phyloP scores from a whole-genome alignment of 1,284 basidiomycete genomes.

The Ustilago sp. region DNA sequence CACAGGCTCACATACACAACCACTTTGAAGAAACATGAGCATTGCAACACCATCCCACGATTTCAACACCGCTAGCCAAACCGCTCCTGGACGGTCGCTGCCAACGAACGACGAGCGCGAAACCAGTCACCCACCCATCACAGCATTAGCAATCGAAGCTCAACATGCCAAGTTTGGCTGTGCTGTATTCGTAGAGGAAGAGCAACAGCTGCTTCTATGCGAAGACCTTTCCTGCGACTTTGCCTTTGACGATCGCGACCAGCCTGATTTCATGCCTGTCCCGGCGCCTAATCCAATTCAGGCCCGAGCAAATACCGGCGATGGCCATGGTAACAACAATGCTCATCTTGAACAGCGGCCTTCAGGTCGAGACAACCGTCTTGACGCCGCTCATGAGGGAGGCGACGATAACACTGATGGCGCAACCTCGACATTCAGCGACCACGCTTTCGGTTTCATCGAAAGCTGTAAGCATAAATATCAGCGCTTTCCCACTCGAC shows the following conservation, averaged over 20 bases:
- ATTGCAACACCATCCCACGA: slow-evolving; percentile 8
- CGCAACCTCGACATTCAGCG: slow-evolving; percentile 1
- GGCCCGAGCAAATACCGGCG: neutral
- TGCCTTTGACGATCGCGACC: slow-evolving; percentile 12
- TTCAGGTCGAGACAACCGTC: neutral
- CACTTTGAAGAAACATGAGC: slow-evolving; percentile 17
- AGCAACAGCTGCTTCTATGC: slow-evolving; percentile 45
- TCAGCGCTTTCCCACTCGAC: neutral
- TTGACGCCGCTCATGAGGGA: too few relatives aligned
- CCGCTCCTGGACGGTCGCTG: slow-evolving; percentile 5
- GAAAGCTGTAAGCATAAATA: slow-evolving; percentile 29
- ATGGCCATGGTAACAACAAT: neutral
- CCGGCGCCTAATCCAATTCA: neutral
- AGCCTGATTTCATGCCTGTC: neutral
- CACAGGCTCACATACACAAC: too few relatives aligned
- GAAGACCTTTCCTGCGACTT: slow-evolving; percentile 40
- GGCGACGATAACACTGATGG: neutral
- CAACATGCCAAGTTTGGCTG: slow-evolving; percentile 27
- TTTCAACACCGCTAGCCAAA: slow-evolving; percentile 13
- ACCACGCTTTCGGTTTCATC: slow-evolving; percentile 14
- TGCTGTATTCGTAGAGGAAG: slow-evolving; percentile 34
- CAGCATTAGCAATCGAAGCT: slow-evolving; percentile 36
- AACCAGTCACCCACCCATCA: neutral
- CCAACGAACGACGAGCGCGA: slow-evolving; percentile 1
- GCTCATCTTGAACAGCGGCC: neutral